phyloP scores from a whole-genome alignment of 2,329 filamentous ascomycete genomes.

The Lasiodiplodia hormozganensis region DNA sequence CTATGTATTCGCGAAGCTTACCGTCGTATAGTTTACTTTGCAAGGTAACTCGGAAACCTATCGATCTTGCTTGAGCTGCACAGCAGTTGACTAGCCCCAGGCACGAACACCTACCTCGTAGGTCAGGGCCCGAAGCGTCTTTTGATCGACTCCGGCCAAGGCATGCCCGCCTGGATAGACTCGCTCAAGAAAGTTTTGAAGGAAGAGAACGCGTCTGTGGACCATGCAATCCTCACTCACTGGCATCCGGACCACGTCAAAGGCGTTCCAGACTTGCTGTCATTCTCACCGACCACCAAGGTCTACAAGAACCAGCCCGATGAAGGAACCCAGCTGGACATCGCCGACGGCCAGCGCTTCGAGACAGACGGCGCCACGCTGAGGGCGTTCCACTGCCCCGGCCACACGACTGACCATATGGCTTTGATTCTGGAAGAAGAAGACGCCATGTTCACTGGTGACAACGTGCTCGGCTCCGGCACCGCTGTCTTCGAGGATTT shows the following conservation, averaged over 20 bases:
- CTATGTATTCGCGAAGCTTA: neutral
- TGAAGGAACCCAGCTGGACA: constrained; percentile 56
- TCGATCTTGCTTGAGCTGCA: neutral
- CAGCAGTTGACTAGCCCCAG: constrained; percentile 40
- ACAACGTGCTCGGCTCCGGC: constrained; percentile 87
- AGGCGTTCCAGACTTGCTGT: constrained; percentile 74
- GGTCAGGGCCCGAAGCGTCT: constrained; percentile 76
- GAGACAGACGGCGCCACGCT: constrained; percentile 68
- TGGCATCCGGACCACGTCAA: constrained; percentile 90
- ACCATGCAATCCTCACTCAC: constrained; percentile 81
- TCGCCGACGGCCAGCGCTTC: constrained; percentile 65
- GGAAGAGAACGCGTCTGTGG: constrained; percentile 72
- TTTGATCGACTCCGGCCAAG: constrained; percentile 90
- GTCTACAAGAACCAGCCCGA: constrained; percentile 68
- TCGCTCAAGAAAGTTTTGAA: constrained; percentile 69
- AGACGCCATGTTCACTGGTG: constrained; percentile 84
- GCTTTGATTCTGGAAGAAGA: constrained; percentile 78
- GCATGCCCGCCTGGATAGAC: constrained; percentile 73
- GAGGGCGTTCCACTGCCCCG: constrained; percentile 70
- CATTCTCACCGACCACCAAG: constrained; percentile 66
- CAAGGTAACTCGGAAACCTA: constrained; percentile 58
- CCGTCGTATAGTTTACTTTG: constrained; percentile 60
- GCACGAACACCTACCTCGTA: constrained; percentile 94
- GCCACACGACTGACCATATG: constrained; percentile 86
- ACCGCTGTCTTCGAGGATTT: constrained; percentile 87